phyloP scores from a whole-genome alignment of 2,329 filamentous ascomycete genomes.

The Penicillium vulpinum region DNA sequence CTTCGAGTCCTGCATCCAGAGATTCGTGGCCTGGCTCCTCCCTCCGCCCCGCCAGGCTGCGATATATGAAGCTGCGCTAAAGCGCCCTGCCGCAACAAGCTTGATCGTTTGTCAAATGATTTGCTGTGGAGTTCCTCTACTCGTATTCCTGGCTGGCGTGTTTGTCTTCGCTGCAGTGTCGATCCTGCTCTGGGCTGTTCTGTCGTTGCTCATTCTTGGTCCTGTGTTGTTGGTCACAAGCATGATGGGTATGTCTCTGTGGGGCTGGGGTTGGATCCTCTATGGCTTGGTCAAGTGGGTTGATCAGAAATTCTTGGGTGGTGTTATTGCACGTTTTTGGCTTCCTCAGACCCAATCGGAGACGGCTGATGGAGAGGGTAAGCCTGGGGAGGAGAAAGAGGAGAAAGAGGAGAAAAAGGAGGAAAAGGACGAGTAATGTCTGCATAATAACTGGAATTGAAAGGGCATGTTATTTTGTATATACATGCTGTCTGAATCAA shows the following conservation, averaged over 20 bases:
- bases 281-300: constrained; percentile 30
- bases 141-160: constrained; percentile 35
- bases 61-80: constrained; percentile 31
- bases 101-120: constrained; percentile 36
- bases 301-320: constrained; percentile 28
- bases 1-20: constrained; percentile 28
- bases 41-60: constrained; percentile 29
- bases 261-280: constrained; percentile 34
- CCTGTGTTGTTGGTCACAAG: constrained; percentile 33
- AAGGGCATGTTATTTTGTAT: background rate
- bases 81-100: constrained; percentile 33
- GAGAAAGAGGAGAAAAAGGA: constrained; percentile 11
- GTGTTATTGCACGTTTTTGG: constrained; percentile 27
- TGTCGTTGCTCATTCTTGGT: constrained; percentile 34
- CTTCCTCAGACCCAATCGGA: constrained; percentile 12
- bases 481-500: background rate
- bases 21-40: constrained; percentile 26
- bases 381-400: constrained; percentile 1
- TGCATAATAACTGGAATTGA: background rate
- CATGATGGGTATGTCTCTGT: constrained; percentile 31
- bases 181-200: constrained; percentile 31
- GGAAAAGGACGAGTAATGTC: background rate
- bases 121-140: constrained; percentile 36
- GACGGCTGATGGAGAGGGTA: background rate
- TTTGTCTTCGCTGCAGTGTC: constrained; percentile 36